Evolutionary conservation across 2,329 filamentous ascomycete species (phyloP), one percentile per base, ranked within the genome.

Genomic region (Stylonectria norvegica): DNA sequence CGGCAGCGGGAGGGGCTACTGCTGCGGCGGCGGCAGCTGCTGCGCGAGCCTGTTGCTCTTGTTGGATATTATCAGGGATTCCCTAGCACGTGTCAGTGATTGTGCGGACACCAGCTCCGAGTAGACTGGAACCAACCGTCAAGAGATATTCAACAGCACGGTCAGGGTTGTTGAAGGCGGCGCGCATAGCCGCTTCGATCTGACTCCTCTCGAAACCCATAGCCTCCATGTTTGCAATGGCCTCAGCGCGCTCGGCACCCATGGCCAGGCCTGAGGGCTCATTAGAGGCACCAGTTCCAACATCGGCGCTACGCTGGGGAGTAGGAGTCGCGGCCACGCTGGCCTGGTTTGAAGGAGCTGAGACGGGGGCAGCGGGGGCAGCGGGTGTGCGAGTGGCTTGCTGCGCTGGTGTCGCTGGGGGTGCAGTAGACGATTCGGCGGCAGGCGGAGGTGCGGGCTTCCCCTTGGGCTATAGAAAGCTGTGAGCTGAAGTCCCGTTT

Each of bases 61-160:
- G 81, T 59, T 84, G 79, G 38, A 90, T 73, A 60, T 81, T 85
- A 43, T 94, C 90, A 36, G 93, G 93, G 47, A 98, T 97, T 37
- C 93, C 93, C 88, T 94, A 20, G 30, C 12, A 7, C 25, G 42
- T 42, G 14, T 15, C 18, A 38, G 12, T 20, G 14, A 8, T 32
- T 5, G 27, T 14, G 4, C 27, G 27, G 10, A 9, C 10, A 19
- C 16, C 19, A 18, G 18, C 10, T 20, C 12, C 27, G 9, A 39
- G 32, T 6, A 12, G 8, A n/a, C 3, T 20, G 14, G 15, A 5
- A 71, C 84, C 68, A 65, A 93, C 89, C 54, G 71, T 95, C 60
- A 98, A 65, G 10, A 98, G 79, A 60, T 98, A 98, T 66, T 98
- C 93, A 41, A 98, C 91, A 38, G 93, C 93, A 57, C 93, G 89